Conservation (phyloP, 1,284 basidiomycete species). For the Moniliophthora roreri region DNA sequence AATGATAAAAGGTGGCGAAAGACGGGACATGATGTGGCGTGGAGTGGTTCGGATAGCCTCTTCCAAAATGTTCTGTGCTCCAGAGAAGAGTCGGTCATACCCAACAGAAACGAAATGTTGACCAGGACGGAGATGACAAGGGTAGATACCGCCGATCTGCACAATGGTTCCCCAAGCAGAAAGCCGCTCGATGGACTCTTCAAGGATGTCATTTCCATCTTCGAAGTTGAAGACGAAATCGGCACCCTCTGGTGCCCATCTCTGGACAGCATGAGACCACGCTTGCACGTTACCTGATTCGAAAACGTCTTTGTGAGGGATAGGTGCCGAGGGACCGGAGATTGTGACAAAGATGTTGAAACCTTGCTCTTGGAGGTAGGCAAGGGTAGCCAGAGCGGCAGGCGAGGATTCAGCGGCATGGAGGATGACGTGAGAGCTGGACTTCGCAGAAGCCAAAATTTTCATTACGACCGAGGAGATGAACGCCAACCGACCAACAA, state of each 20-base stretch:
- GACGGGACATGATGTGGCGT: slow-evolving; percentile 2
- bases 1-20: neutral
- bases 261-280: neutral
- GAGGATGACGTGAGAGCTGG: neutral
- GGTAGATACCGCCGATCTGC: neutral
- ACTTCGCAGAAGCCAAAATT: neutral
- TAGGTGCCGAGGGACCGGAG: neutral
- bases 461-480: slow-evolving; percentile 3
- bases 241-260: neutral
- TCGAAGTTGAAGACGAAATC: slow-evolving; percentile 6
- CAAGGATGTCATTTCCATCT: neutral
- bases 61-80: neutral
- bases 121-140: neutral
- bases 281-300: neutral
- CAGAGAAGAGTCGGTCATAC: neutral
- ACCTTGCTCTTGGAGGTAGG: neutral
- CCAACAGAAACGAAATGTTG: neutral
- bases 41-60: neutral
- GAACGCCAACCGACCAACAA: slow-evolving; percentile 3
- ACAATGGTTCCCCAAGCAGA: slow-evolving; percentile 1
- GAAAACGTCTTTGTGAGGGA: neutral
- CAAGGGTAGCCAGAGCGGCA: slow-evolving; percentile 1
- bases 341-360: slow-evolving; percentile 1
- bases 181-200: neutral
- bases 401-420: slow-evolving; percentile 2